Conservation (phyloP, 257 asterid species). For the Solanum medicagineum region DNA sequence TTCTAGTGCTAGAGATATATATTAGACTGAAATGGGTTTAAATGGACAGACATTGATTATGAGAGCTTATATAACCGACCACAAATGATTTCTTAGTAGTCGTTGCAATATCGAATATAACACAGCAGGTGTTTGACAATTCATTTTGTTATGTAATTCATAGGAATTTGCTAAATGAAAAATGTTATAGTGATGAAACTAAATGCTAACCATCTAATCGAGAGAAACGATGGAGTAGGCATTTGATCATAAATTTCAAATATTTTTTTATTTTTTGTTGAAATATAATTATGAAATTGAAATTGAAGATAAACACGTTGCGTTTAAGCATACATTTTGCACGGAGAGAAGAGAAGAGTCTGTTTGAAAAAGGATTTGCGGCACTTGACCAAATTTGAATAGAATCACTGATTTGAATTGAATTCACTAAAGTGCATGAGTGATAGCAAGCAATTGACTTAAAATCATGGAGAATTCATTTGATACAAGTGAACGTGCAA, state of each 20-base stretch:
- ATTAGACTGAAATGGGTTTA: not conserved
- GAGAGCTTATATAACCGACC: not conserved
- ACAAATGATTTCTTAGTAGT: not conserved
- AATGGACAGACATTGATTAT: not conserved
- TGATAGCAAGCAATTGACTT: not conserved
- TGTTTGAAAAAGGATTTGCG: not conserved
- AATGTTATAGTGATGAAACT: not conserved
- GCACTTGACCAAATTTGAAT: not conserved
- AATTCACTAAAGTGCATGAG: not conserved
- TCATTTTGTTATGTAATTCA: too few species aligned
- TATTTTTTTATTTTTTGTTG: too few species aligned
- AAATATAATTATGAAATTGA: too few species aligned
- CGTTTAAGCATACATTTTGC: too few species aligned
- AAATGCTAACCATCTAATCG: too few species aligned
- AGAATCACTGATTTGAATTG: not conserved
- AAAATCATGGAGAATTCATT: not conserved
- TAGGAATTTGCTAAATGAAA: too few species aligned
- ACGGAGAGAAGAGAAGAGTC: too few species aligned
- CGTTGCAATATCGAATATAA: too few species aligned
- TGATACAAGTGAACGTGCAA: constrained; percentile 1
- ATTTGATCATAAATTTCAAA: too few species aligned
- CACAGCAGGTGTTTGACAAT: too few species aligned
- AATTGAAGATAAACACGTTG: too few species aligned
- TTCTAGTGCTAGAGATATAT: not conserved
- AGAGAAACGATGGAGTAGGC: too few species aligned